phyloP scores from a whole-genome alignment of 2,329 filamentous ascomycete species.

The Trichoderma semiorbis region DNA sequence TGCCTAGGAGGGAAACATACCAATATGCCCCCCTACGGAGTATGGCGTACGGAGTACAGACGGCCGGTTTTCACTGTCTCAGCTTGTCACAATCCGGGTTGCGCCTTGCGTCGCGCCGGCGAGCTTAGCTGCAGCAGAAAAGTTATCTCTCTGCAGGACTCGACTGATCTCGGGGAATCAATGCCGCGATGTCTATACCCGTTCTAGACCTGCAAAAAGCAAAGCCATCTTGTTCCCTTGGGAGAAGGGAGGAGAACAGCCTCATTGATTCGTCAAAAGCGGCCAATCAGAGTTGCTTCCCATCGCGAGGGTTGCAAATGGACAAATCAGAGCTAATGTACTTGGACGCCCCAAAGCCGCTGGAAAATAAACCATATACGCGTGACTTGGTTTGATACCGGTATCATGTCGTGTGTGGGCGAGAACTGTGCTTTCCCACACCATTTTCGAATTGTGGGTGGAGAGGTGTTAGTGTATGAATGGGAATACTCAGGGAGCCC shows the following conservation, averaged over 20 bases:
- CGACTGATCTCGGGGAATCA: constrained; percentile 1
- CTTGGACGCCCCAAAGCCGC: neutral
- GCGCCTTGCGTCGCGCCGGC: neutral
- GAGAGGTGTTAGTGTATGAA: neutral
- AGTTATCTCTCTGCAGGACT: neutral
- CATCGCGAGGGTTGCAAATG: neutral
- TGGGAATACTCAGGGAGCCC: neutral
- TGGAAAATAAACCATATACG: neutral
- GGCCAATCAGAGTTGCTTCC: neutral
- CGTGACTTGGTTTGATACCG: neutral
- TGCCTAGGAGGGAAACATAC: neutral
- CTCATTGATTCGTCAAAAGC: neutral
- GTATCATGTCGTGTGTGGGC: neutral
- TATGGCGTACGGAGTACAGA: neutral
- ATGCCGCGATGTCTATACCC: neutral
- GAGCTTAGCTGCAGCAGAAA: constrained; percentile 1
- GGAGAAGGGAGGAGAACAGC: neutral
- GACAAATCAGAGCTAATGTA: neutral
- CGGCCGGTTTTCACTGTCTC: neutral
- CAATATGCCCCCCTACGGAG: neutral
- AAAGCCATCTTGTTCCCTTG: neutral
- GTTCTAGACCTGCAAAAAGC: neutral
- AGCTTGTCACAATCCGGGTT: neutral
- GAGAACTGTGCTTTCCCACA: neutral
- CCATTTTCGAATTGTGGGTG: neutral